Base-by-base conservation (phyloP, 2,329 filamentous ascomycete species). In the Pseudogymnoascus sp. region DNA sequence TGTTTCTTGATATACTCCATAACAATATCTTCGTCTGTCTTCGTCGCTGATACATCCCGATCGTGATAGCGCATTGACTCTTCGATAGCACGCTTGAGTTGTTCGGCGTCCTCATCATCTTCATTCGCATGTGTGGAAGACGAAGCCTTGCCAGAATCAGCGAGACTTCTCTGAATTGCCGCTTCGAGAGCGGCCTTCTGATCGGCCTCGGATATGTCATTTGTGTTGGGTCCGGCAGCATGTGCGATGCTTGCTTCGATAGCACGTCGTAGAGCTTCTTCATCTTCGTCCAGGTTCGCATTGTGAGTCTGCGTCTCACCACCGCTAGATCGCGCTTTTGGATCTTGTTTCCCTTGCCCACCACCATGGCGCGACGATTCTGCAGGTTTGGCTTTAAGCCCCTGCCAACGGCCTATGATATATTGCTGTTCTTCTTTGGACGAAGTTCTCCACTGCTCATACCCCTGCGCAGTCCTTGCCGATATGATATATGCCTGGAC, bases 401-500 rank as follows among this genome's bases (percentile, higher is more conserved):
- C n/a, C 83, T 77, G 16, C 87, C 88, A 95, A 6, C 83, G 78
- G 38, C 75, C 73, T 37, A 92, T 70, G 18, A 93, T 83, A 61
- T 87, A 83, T 1, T 77, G 76, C 38, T 81, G 79, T 72, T 93
- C 88, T 63, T 82, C 80, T 0, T 71, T 70, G 0, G 79, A 81
- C 1, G 84, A 76, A 1, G 70, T 69, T 14, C 76, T 74, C 65
- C 84, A 79, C 58, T 92, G 88, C 43, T 86, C 82, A 63, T 84
- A 84, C 1, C 91, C 90, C 71, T 95, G 89, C 0, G 85, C 79
- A 57, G 89, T 88, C 50, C 90, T 81, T 2, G 90, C 88, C 1
- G 89, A 83, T 50, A 91, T 83, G 65, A 95, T 90, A 70, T 93
- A 93, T 66, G 89, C 91, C 57, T 89, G 79, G 16, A 90, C 84